phyloP scores from a whole-genome alignment of 345 rosid genomes.

The Arabis hirsuta region DNA sequence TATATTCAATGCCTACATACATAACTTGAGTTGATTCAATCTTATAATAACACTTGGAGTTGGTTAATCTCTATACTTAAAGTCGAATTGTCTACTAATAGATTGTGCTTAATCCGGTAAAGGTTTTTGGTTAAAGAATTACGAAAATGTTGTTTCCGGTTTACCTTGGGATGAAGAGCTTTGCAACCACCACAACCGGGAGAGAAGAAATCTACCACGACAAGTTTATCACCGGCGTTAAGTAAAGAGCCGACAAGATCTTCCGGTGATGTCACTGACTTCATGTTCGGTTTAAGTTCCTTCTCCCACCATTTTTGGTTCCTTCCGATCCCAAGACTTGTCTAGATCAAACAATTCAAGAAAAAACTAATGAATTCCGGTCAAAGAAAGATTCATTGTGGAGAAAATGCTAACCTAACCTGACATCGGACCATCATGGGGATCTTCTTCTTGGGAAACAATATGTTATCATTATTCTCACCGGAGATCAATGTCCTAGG shows the following conservation, averaged over 20 bases:
- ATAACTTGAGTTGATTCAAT: neutral
- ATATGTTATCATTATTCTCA: slow-evolving; percentile 14
- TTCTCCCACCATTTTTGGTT: slow-evolving; percentile 77
- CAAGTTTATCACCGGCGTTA: slow-evolving; percentile 74
- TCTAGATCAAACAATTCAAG: slow-evolving; percentile 19
- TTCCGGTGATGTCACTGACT: slow-evolving; percentile 69
- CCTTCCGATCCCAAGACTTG: slow-evolving; percentile 33
- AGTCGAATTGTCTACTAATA: neutral
- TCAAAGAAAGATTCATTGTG: neutral
- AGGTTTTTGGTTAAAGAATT: neutral
- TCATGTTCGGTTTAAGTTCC: slow-evolving; percentile 74
- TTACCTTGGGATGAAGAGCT: slow-evolving; percentile 88
- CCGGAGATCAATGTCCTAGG: neutral
- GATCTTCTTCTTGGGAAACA: slow-evolving; percentile 19
- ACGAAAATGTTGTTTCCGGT: neutral
- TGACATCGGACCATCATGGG: slow-evolving; percentile 19
- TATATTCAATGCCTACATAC: neutral
- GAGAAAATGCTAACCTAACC: slow-evolving; percentile 13
- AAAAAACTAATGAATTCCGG: neutral
- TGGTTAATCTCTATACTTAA: neutral
- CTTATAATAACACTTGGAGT: neutral
- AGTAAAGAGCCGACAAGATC: slow-evolving; percentile 65
- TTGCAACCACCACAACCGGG: slow-evolving; percentile 95
- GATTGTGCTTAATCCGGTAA: neutral
- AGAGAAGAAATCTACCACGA: slow-evolving; percentile 84